Conservation (phyloP, 2,329 filamentous ascomycete species). For the Calonectria leucothoes region DNA sequence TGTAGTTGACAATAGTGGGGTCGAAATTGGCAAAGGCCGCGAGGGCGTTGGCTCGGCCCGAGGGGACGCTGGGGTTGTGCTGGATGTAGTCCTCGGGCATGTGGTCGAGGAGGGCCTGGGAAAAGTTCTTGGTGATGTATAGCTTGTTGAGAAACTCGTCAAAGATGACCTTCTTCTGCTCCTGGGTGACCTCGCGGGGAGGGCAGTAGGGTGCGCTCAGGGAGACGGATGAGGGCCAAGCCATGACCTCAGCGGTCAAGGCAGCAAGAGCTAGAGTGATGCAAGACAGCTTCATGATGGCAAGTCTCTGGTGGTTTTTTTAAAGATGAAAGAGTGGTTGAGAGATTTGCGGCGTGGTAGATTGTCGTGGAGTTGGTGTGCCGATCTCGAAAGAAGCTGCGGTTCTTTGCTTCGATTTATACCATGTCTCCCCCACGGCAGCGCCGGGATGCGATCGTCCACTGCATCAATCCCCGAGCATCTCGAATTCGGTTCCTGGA, state of each 20-base stretch:
- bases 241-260: neutral
- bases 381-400: neutral
- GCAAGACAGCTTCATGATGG: neutral
- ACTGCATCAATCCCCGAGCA: neutral
- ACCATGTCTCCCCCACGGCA: neutral
- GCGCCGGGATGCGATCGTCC: neutral
- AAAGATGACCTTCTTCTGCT: neutral
- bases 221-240: neutral
- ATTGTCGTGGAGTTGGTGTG: too few species aligned
- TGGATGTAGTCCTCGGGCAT: neutral
- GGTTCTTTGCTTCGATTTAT: neutral
- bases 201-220: neutral
- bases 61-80: neutral
- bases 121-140: neutral
- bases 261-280: neutral
- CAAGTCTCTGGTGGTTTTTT: too few species aligned
- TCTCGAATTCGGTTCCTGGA: neutral
- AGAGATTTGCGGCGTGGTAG: too few species aligned
- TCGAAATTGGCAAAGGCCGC: neutral
- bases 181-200: neutral
- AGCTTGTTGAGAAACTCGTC: neutral
- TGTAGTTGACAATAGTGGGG: neutral
- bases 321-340: neutral
- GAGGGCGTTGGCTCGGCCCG: neutral
- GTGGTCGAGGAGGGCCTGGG: neutral